Percentiles rank a stretch among this genome's conserved stretches.
These are phyloP conservation scores for Rheum nobile DNA, from an alignment of 148 eudicot species.

Conservation along the genomic window DNA sequence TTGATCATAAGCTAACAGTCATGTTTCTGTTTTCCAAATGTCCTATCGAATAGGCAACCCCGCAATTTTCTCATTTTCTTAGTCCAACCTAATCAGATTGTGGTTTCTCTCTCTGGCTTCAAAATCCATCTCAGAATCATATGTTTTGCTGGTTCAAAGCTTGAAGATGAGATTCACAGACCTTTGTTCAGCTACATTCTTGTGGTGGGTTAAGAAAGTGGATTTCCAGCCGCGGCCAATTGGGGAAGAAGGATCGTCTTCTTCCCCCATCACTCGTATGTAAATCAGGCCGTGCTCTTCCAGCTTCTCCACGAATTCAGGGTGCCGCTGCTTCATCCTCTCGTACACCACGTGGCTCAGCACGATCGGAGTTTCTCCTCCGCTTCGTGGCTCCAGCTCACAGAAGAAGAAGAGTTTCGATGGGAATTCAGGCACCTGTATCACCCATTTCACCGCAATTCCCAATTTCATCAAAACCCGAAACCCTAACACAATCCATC, in stretches of 20 bases:
- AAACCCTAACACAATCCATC: not conserved
- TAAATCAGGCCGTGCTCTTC: slow-evolving; percentile 74
- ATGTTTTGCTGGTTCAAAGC: not conserved
- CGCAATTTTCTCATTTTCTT: not conserved
- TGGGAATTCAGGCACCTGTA: slow-evolving; percentile 77
- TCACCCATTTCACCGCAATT: not conserved
- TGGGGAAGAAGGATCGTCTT: slow-evolving; percentile 63
- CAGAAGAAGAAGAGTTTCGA: slow-evolving; percentile 83
- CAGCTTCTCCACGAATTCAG: slow-evolving; percentile 51
- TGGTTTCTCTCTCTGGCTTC: no score
- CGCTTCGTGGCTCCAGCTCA: slow-evolving; percentile 68
- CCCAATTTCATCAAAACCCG: not conserved
- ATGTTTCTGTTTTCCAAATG: not conserved
- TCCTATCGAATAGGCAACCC: not conserved
- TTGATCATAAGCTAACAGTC: not conserved
- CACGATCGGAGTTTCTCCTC: slow-evolving; percentile 93
- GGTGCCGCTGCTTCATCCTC: slow-evolving; percentile 69
- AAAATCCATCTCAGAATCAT: no score
- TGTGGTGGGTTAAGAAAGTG: slow-evolving; percentile 67
- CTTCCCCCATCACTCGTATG: slow-evolving; percentile 72
- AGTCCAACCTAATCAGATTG: not conserved
- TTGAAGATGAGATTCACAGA: slow-evolving; percentile 5
- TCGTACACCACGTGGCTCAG: slow-evolving; percentile 82
- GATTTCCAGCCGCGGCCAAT: slow-evolving; percentile 94
- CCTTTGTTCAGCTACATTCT: slow-evolving; percentile 71